Conservation (phyloP, 2,329 filamentous ascomycete genomes). For the Pseudogymnoascus sp. region DNA sequence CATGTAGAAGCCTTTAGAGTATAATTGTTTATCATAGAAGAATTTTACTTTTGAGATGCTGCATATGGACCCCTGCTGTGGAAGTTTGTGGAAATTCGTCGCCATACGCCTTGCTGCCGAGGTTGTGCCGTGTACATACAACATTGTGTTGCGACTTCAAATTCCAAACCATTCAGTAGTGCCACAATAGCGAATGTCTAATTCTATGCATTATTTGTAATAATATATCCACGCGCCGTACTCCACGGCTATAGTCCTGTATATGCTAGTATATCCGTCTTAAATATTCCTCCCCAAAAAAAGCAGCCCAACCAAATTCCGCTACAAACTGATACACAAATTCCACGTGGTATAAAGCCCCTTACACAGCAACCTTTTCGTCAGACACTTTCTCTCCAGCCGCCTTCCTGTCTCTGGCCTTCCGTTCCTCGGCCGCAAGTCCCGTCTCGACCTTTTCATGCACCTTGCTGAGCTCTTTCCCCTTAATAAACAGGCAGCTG, state of each 20-base stretch:
- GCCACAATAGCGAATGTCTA: too few relatives aligned
- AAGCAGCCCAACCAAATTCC: not conserved
- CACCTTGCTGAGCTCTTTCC: conserved; percentile 37
- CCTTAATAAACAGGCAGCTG: conserved; percentile 37
- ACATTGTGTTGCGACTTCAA: too few relatives aligned
- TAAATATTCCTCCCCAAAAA: not conserved
- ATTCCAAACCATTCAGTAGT: too few relatives aligned
- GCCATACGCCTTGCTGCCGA: not conserved
- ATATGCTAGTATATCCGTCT: not conserved
- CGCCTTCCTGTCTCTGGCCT: conserved; percentile 15
- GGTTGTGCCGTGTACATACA: too few relatives aligned
- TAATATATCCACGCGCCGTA: too few relatives aligned
- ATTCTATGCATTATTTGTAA: too few relatives aligned
- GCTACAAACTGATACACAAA: not conserved
- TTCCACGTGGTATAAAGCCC: not conserved
- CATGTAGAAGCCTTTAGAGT: not conserved
- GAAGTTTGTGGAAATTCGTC: not conserved
- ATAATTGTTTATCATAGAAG: not conserved
- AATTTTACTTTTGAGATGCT: too few relatives aligned
- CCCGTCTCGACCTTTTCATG: conserved; percentile 46
- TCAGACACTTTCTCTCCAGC: conserved; percentile 5
- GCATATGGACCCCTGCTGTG: too few relatives aligned
- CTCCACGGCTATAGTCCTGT: too few relatives aligned
- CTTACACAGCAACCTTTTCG: conserved; percentile 10
- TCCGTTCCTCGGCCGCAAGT: conserved; percentile 15